Percentiles rank a stretch among this genome's conserved stretches.
phyloP scores from a whole-genome alignment of 2,329 filamentous ascomycete genomes.

The Fusarium sp. region DNA sequence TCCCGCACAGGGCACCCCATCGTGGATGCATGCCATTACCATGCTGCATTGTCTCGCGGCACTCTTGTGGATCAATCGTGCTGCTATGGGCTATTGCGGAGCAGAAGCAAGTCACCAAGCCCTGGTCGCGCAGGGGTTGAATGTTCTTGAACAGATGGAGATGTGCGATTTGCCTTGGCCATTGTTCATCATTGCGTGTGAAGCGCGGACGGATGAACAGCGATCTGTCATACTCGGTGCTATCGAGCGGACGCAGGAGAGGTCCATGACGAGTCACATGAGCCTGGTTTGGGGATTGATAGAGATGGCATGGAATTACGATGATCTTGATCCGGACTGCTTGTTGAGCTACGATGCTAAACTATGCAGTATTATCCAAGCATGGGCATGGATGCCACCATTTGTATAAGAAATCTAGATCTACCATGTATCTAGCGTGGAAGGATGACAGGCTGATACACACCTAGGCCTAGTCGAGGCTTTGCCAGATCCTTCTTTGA shows the following conservation, averaged over 20 bases:
- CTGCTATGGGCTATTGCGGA: too few species aligned
- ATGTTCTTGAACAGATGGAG: not conserved
- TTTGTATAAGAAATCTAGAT: not conserved
- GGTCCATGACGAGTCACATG: not conserved
- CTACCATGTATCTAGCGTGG: too few species aligned
- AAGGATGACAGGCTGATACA: too few species aligned
- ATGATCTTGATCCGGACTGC: not conserved
- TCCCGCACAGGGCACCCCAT: too few species aligned
- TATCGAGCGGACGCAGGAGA: not conserved
- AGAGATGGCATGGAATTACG: constrained; percentile 1
- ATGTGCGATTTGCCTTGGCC: constrained; percentile 1
- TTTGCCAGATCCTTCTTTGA: too few species aligned
- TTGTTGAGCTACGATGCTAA: constrained; percentile 1
- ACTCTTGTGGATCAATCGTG: too few species aligned
- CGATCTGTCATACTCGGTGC: not conserved
- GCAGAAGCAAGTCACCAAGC: not conserved
- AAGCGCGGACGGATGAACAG: not conserved
- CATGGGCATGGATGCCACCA: not conserved
- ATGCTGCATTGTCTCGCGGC: too few species aligned
- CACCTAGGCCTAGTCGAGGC: too few species aligned
- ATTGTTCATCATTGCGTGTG: not conserved
- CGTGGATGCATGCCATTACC: too few species aligned
- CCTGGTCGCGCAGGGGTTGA: not conserved
- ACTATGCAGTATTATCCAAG: not conserved
- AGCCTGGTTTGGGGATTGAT: not conserved